Percentiles rank a stretch among this genome's conserved stretches.
Conservation (phyloP, 1,284 basidiomycete species). For the Microbotryum intermedium region DNA sequence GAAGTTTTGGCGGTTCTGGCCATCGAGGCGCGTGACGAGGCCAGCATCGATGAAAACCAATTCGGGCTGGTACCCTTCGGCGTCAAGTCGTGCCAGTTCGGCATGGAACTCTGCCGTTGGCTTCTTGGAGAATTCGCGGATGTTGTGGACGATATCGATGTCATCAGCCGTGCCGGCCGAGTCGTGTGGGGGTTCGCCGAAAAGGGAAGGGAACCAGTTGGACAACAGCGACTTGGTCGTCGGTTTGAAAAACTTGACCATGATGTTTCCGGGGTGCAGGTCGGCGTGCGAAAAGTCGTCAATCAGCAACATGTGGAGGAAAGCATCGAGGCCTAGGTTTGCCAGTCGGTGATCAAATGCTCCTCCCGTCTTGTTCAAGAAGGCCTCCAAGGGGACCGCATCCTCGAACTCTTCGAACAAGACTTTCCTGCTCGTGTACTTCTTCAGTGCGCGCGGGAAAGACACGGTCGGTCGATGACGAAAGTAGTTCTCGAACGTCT, state of each 20-base stretch:
- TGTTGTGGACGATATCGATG: conserved; percentile 54
- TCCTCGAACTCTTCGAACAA: conserved; percentile 90
- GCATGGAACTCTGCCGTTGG: conserved; percentile 61
- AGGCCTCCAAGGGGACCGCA: conserved; percentile 80
- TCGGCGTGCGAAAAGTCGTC: conserved; percentile 98
- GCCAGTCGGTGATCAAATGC: conserved; percentile 85
- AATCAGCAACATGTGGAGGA: conserved; percentile 79
- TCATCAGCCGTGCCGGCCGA: conserved; percentile 31
- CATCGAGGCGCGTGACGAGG: conserved; percentile 76
- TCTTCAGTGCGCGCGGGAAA: conserved; percentile 77
- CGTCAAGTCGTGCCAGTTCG: conserved; percentile 57
- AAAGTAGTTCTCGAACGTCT: conserved; percentile 81
- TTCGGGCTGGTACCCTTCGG: conserved; percentile 79
- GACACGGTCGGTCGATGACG: conserved; percentile 61
- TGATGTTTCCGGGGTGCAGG: conserved; percentile 48
- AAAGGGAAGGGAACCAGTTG: conserved; percentile 35
- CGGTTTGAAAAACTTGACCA: conserved; percentile 40
- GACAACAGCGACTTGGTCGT: conserved; percentile 30
- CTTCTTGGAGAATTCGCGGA: conserved; percentile 39
- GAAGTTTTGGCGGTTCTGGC: conserved; percentile 78
- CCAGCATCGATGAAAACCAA: conserved; percentile 95
- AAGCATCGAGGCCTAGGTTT: conserved; percentile 54
- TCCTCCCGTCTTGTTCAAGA: conserved; percentile 81
- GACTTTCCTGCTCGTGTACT: conserved; percentile 70
- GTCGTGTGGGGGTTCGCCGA: conserved; percentile 48